phyloP scores from a whole-genome alignment of 495 filamentous ascomycete species.

The Halenospora varia region DNA sequence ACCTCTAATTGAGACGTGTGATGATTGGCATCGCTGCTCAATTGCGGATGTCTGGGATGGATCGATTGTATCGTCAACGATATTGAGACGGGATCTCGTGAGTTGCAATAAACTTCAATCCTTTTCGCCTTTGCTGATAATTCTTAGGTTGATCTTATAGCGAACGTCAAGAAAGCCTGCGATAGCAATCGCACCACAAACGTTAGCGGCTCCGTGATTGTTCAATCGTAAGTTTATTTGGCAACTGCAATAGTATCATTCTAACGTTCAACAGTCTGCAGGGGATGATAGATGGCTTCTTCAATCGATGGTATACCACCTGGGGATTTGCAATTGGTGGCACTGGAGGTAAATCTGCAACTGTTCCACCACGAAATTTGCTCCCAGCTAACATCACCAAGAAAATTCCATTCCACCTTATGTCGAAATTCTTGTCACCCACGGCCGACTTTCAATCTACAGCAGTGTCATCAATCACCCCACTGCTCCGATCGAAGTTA shows the following conservation, averaged over 20 bases:
- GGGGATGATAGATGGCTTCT: slow-evolving; percentile 57
- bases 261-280: slow-evolving; percentile 43
- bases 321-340: slow-evolving; percentile 58
- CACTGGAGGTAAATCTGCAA: slow-evolving; percentile 38
- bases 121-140: slow-evolving; percentile 3
- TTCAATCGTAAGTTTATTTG: slow-evolving; percentile 43
- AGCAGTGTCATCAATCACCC: slow-evolving; percentile 71
- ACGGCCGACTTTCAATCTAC: slow-evolving; percentile 69
- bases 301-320: slow-evolving; percentile 55
- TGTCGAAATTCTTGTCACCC: slow-evolving; percentile 69
- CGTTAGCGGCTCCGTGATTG: slow-evolving; percentile 47
- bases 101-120: slow-evolving; percentile 14
- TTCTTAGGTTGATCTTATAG: slow-evolving; percentile 54
- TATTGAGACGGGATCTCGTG: slow-evolving; percentile 63
- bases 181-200: slow-evolving; percentile 49
- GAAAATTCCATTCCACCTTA: slow-evolving; percentile 63
- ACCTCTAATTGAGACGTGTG: slow-evolving; percentile 59
- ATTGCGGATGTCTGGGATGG: slow-evolving; percentile 65
- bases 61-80: slow-evolving; percentile 63
- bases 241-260: background rate
- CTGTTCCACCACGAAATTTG: too few species aligned
- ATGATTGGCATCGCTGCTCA: slow-evolving; percentile 60
- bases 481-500: slow-evolving; percentile 64
- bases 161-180: slow-evolving; percentile 56
- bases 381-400: slow-evolving; percentile 17